phyloP scores from a whole-genome alignment of 2,329 filamentous ascomycete genomes.

The Triangularia verruculosa region DNA sequence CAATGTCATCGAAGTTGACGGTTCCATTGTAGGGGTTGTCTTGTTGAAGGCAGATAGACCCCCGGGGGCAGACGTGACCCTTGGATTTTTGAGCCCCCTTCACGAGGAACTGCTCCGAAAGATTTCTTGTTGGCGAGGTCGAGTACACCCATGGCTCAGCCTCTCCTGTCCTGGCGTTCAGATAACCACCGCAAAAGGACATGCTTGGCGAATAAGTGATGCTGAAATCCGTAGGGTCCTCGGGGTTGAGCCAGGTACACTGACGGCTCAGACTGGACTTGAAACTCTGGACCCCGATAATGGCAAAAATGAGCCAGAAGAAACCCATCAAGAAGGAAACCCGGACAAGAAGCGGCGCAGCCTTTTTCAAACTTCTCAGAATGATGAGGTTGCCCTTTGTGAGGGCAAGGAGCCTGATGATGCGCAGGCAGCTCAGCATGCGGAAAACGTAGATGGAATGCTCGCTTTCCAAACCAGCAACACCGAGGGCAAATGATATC shows the following conservation, averaged over 20 bases:
- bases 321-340: conserved; percentile 93
- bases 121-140: conserved; percentile 16
- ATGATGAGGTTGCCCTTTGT: conserved; percentile 96
- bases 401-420: conserved; percentile 82
- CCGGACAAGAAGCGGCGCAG: conserved; percentile 84
- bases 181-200: conserved; percentile 83
- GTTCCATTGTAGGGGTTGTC: conserved; percentile 79
- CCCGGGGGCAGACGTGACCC: conserved; percentile 81
- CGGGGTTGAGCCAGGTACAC: conserved; percentile 73
- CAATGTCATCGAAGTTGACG: conserved; percentile 91
- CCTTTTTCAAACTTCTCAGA: conserved; percentile 89
- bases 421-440: conserved; percentile 94
- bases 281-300: conserved; percentile 95
- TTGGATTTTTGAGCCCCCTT: conserved; percentile 60
- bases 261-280: conserved; percentile 75
- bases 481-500: conserved; percentile 76
- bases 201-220: conserved; percentile 61
- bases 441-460: conserved; percentile 85
- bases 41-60: conserved; percentile 79
- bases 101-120: conserved; percentile 40
- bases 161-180: conserved; percentile 57
- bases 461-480: conserved; percentile 64
- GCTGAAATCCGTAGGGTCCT: conserved; percentile 51
- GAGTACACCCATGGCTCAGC: conserved; percentile 65
- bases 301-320: conserved; percentile 97